Evolutionary conservation across 257 asterid genomes (phyloP).

Genomic region (Thymus mandschuricus): DNA sequence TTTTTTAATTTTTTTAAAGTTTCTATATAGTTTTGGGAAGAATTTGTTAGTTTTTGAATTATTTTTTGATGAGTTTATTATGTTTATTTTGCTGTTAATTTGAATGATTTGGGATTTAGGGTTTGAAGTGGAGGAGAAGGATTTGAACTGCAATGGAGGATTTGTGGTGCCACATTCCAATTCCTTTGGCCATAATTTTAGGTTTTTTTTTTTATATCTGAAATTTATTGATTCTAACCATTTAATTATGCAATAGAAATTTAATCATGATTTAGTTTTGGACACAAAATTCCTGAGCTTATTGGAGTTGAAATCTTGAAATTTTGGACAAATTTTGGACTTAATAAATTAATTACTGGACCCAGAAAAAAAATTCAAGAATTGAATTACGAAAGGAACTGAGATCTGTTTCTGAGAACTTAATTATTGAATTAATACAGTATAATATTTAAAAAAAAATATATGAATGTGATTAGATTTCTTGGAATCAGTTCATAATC

Average conservation of each 20-base stretch:
- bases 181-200: conserved; percentile 79
- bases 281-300: background rate
- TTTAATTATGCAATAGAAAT: background rate
- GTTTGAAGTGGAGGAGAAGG: conserved; percentile 52
- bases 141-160: conserved; percentile 51
- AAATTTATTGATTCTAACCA: background rate
- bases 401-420: background rate
- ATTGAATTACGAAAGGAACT: background rate
- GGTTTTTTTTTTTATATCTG: conserved; percentile 45
- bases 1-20: background rate
- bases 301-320: background rate
- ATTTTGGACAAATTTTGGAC: background rate
- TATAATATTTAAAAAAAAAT: too few species aligned
- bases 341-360: background rate
- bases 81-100: background rate
- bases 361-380: background rate
- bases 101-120: conserved; percentile 39
- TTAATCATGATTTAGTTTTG: background rate
- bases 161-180: conserved; percentile 72
- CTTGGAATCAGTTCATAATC: background rate
- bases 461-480: too few species aligned
- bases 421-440: background rate
- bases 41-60: too few species aligned
- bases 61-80: background rate
- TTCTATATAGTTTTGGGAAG: too few species aligned